phyloP scores from a whole-genome alignment of 1,139 yeast species.

The Hansenula anomala region DNA sequence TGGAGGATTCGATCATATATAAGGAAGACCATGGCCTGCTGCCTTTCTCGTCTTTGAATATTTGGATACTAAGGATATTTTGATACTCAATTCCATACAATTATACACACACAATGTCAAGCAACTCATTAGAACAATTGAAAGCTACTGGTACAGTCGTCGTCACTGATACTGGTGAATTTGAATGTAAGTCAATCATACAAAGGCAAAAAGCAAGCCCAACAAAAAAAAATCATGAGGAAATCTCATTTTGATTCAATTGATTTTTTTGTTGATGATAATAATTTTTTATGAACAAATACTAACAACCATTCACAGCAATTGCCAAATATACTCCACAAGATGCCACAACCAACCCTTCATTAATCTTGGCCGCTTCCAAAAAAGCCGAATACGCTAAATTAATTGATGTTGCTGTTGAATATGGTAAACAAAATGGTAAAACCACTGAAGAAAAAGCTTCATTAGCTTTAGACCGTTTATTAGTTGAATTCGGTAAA shows the following conservation, averaged over 20 bases:
- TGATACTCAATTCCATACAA: too few species aligned
- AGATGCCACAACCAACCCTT: slow-evolving; percentile 99
- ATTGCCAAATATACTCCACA: slow-evolving; percentile 98
- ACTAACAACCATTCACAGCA: slow-evolving; percentile 27
- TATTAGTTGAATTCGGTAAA: slow-evolving; percentile 93
- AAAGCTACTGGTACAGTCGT: slow-evolving; percentile 94
- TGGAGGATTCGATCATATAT: neutral
- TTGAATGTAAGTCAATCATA: slow-evolving; percentile 53
- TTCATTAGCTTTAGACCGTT: slow-evolving; percentile 78
- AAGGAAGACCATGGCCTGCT: too few species aligned
- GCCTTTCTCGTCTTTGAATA: too few species aligned
- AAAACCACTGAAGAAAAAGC: slow-evolving; percentile 56
- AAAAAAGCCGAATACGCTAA: slow-evolving; percentile 86
- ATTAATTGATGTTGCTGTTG: slow-evolving; percentile 87
- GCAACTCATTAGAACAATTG: slow-evolving; percentile 84
- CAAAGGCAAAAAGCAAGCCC: too few species aligned
- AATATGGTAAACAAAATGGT: slow-evolving; percentile 60
- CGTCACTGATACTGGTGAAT: slow-evolving; percentile 99
- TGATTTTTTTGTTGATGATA: too few species aligned
- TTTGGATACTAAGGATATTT: too few species aligned
- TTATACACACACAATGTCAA: slow-evolving; percentile 32
- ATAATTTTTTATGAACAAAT: too few species aligned
- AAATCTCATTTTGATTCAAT: too few species aligned
- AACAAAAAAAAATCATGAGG: too few species aligned
- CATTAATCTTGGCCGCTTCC: slow-evolving; percentile 93